Percentiles rank a stretch among this genome's conserved stretches.
Conservation (phyloP, 805 yeast species). For the Sugiyamaella americana region DNA sequence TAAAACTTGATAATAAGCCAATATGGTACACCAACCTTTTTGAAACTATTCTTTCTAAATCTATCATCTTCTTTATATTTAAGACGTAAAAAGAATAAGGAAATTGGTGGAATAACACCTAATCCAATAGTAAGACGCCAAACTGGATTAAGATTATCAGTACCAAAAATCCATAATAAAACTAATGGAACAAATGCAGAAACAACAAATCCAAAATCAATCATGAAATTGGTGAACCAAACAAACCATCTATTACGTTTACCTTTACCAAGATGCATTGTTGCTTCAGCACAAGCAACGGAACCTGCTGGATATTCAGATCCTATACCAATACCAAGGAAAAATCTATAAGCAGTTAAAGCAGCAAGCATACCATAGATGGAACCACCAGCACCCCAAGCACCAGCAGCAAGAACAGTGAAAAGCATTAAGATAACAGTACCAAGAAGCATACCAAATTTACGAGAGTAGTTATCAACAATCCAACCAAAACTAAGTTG, state of each 20-base stretch:
- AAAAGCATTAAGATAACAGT: constrained; percentile 69
- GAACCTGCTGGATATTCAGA: constrained; percentile 94
- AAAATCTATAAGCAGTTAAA: constrained; percentile 75
- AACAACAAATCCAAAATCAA: constrained; percentile 79
- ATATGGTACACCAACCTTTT: constrained; percentile 59
- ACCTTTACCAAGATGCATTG: constrained; percentile 71
- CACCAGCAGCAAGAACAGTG: constrained; percentile 72
- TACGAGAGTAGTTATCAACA: constrained; percentile 76
- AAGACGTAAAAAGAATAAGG: constrained; percentile 70
- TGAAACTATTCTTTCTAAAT: constrained; percentile 65
- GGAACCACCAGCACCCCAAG: constrained; percentile 74
- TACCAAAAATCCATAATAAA: constrained; percentile 72
- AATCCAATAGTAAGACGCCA: constrained; percentile 91
- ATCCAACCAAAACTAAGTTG: constrained; percentile 74
- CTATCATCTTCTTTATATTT: constrained; percentile 68
- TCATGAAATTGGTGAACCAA: constrained; percentile 84
- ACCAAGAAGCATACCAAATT: constrained; percentile 74
- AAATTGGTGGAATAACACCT: constrained; percentile 82
- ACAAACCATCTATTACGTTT: constrained; percentile 82
- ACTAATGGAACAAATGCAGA: constrained; percentile 84
- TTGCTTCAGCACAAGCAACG: constrained; percentile 89
- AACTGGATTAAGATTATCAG: constrained; percentile 64
- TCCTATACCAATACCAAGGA: constrained; percentile 88
- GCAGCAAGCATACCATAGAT: constrained; percentile 78
- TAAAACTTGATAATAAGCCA: constrained; percentile 66